Conservation (phyloP, 2,329 filamentous ascomycete species). For the Didymella segeticola region DNA sequence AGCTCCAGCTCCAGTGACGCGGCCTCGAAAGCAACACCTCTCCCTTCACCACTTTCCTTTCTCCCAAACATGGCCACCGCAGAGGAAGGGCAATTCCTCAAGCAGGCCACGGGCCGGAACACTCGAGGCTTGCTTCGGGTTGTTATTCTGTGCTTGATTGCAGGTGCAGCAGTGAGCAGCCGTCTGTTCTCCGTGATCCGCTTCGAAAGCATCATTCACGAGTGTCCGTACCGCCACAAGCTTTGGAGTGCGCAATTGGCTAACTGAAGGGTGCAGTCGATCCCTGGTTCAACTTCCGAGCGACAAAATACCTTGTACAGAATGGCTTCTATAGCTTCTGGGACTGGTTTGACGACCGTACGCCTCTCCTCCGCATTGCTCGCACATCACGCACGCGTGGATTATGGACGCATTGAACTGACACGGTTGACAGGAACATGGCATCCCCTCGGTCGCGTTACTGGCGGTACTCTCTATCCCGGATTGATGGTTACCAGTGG, state of each 20-base stretch:
- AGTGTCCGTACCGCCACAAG: constrained; percentile 72
- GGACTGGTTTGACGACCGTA: constrained; percentile 99
- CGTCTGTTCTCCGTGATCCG: constrained; percentile 98
- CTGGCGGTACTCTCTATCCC: constrained; percentile 97
- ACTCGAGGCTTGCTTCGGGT: constrained; percentile 85
- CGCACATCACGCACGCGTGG: background rate
- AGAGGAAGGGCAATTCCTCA: constrained; percentile 63
- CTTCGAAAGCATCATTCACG: constrained; percentile 99
- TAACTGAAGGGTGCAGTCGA: constrained; percentile 71
- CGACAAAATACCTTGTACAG: constrained; percentile 95
- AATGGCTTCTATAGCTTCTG: constrained; percentile 99
- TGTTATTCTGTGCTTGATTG: constrained; percentile 89
- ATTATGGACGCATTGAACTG: constrained; percentile 20
- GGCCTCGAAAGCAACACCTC: constrained; percentile 40
- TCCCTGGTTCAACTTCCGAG: constrained; percentile 99
- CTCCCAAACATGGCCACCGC: constrained; percentile 47
- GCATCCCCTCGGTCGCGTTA: constrained; percentile 98
- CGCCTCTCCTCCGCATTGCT: constrained; percentile 39
- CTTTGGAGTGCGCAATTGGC: constrained; percentile 28
- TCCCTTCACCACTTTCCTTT: constrained; percentile 30
- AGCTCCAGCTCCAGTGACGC: constrained; percentile 47
- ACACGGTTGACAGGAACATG: constrained; percentile 72
- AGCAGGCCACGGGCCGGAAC: constrained; percentile 80
- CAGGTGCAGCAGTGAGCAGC: constrained; percentile 87
- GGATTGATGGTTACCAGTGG: constrained; percentile 99